phyloP scores from a whole-genome alignment of 2,329 filamentous ascomycete species.

The Orbilia quercus region DNA sequence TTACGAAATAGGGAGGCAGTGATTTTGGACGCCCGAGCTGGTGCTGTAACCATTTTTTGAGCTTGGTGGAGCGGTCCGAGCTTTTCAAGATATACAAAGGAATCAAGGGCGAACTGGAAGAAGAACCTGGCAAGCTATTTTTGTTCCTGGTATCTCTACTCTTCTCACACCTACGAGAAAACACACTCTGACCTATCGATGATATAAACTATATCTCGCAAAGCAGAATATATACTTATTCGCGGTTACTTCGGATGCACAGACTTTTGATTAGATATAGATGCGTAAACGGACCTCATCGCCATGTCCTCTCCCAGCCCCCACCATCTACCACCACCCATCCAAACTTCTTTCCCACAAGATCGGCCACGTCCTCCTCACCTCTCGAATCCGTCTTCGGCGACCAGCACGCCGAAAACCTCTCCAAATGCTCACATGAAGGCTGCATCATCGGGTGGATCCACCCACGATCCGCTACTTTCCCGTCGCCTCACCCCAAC shows the following conservation, averaged over 20 bases:
- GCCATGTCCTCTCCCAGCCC: slow-evolving; percentile 3
- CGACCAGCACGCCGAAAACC: slow-evolving; percentile 48
- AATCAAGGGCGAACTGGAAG: background rate
- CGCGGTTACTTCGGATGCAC: no score
- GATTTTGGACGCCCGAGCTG: background rate
- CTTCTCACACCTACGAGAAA: background rate
- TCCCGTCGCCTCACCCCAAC: slow-evolving; percentile 57
- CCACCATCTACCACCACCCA: background rate
- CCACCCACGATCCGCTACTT: slow-evolving; percentile 57
- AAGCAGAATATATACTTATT: no score
- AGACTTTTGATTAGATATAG: background rate
- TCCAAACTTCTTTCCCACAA: background rate
- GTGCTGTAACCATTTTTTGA: background rate
- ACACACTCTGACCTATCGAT: background rate
- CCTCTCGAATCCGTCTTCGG: background rate
- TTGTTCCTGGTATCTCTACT: background rate
- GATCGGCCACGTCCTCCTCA: slow-evolving; percentile 4
- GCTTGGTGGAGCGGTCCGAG: background rate
- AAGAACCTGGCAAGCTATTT: background rate
- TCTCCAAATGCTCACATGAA: slow-evolving; percentile 56
- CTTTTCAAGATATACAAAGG: background rate
- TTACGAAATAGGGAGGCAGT: background rate
- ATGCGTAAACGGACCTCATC: slow-evolving; percentile 1
- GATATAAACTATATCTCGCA: no score
- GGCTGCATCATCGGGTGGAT: slow-evolving; percentile 23